Percentiles rank a stretch among this genome's conserved stretches.
Conservation (phyloP, 768 basidiomycete genomes). For the Phylloporus scabripes region DNA sequence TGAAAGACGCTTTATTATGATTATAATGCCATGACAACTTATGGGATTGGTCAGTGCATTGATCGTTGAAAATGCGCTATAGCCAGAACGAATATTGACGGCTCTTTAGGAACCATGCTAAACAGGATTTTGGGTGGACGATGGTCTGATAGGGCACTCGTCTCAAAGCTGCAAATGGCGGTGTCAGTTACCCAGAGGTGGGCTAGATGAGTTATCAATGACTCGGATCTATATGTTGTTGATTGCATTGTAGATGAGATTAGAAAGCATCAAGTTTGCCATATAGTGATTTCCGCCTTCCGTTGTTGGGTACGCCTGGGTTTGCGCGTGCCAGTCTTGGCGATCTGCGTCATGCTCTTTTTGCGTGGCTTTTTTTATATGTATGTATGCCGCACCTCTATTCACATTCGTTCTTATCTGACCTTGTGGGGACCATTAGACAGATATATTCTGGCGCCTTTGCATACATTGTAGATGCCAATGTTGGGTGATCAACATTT, state of each 20-base stretch:
- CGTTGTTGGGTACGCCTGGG: constrained; percentile 73
- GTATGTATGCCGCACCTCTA: constrained; percentile 41
- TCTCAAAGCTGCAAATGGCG: constrained; percentile 46
- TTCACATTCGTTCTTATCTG: neutral
- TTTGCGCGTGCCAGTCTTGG: constrained; percentile 64
- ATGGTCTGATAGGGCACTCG: constrained; percentile 49
- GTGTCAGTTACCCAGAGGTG: constrained; percentile 60
- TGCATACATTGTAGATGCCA: constrained; percentile 86
- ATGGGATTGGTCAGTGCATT: constrained; percentile 52
- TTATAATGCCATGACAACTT: constrained; percentile 67
- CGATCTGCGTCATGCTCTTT: constrained; percentile 71
- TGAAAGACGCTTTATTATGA: constrained; percentile 49
- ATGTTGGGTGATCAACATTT: too few species aligned
- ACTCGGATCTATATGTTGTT: neutral
- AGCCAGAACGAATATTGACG: neutral
- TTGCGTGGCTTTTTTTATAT: constrained; percentile 67
- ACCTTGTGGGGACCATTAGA: constrained; percentile 25
- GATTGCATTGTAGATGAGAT: constrained; percentile 51
- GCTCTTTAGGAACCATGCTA: constrained; percentile 37
- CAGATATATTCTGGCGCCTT: constrained; percentile 67
- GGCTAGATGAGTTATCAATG: constrained; percentile 6
- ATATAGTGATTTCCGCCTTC: constrained; percentile 51
- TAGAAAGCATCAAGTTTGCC: constrained; percentile 57
- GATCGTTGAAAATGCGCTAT: neutral
- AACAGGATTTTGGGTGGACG: constrained; percentile 57